These are phyloP conservation scores for Leishmania tropica DNA, from an alignment of 208 protist species.

Conservation along the genomic window DNA sequence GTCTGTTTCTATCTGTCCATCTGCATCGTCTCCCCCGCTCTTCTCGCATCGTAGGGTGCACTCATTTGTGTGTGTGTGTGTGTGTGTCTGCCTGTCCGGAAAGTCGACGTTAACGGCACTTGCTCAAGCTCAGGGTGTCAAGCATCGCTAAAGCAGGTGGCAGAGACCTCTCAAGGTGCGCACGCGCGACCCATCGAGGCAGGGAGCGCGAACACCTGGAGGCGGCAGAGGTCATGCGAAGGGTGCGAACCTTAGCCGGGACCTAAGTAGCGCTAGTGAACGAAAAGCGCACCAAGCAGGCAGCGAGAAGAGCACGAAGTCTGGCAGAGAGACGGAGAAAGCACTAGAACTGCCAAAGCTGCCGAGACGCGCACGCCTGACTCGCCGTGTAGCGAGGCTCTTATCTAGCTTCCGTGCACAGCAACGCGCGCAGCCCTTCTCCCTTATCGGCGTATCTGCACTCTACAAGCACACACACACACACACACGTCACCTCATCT, in stretches of 20 bases:
- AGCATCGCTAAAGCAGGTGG: not conserved
- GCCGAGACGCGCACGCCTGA: not conserved
- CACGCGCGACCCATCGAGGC: not conserved
- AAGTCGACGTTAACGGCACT: not conserved
- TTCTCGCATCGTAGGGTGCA: not conserved
- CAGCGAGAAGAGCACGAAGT: not conserved
- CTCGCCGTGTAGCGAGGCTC: not conserved
- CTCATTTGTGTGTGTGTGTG: slow-evolving; percentile 5
- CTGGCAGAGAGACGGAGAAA: not conserved
- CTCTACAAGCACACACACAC: not conserved
- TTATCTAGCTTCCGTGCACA: not conserved
- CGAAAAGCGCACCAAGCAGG: not conserved
- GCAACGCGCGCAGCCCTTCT: not conserved
- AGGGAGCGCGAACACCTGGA: not conserved
- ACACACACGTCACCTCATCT: not conserved
- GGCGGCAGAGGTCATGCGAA: not conserved
- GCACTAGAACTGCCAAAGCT: not conserved
- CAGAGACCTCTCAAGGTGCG: not conserved
- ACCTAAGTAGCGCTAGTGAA: not conserved
- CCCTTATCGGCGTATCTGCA: not conserved
- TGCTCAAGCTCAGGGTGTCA: not conserved
- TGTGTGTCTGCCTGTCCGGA: not conserved
- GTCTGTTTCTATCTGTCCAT: not conserved
- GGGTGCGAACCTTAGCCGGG: not conserved
- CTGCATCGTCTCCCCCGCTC: not conserved